phyloP scores from a whole-genome alignment of 106 monocot genomes.

The Dactylorhiza incarnata region DNA sequence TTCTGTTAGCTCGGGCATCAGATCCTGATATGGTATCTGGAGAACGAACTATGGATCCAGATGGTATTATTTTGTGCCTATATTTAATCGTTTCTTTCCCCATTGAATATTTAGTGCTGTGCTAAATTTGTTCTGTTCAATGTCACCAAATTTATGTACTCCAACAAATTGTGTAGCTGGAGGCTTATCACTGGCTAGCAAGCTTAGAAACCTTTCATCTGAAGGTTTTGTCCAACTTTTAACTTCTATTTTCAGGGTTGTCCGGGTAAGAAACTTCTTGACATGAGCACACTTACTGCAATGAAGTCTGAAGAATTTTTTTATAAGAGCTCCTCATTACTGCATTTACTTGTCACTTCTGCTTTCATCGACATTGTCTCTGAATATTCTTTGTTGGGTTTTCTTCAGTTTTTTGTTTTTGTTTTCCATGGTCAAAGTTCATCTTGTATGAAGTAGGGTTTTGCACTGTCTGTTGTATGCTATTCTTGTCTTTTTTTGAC shows the following conservation, averaged over 20 bases:
- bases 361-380: not conserved
- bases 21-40: constrained; percentile 49
- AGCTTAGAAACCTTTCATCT: constrained; percentile 74
- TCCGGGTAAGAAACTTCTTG: constrained; percentile 50
- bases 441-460: not conserved
- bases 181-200: constrained; percentile 79
- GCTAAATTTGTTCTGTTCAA: not conserved
- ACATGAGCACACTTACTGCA: not conserved
- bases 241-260: constrained; percentile 76
- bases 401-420: not conserved
- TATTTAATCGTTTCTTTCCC: not conserved
- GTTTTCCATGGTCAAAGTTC: not conserved
- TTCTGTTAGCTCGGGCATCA: constrained; percentile 50
- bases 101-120: not conserved
- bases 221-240: constrained; percentile 95
- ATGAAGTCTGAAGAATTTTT: not conserved
- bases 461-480: not conserved
- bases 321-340: not conserved
- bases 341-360: not conserved
- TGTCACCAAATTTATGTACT: not conserved
- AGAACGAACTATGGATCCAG: constrained; percentile 67
- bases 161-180: constrained; percentile 42
- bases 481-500: not conserved
- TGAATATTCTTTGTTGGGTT: not conserved
- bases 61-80: constrained; percentile 34